These are phyloP conservation scores for Vicia villosa DNA, from an alignment of 306 rosid genomes.

Conservation along the genomic window DNA sequence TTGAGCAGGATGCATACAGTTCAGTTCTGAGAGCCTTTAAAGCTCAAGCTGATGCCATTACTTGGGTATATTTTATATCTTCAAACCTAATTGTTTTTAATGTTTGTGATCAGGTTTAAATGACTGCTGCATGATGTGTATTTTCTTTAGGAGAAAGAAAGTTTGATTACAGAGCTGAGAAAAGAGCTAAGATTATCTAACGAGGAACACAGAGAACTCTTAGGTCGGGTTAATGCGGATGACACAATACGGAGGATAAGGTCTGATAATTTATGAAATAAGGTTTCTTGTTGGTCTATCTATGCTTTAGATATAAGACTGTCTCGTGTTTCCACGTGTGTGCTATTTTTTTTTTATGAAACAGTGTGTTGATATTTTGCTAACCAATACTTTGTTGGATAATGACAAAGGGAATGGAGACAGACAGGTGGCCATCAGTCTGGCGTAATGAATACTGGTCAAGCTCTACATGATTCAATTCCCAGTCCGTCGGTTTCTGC, in stretches of 20 bases:
- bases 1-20: conserved; percentile 98
- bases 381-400: conserved; percentile 43
- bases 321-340: conserved; percentile 24
- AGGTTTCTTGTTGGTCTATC: conserved; percentile 36
- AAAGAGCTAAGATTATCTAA: conserved; percentile 88
- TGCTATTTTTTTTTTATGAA: background rate
- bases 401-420: conserved; percentile 87
- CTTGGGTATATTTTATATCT: conserved; percentile 79
- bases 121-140: conserved; percentile 54
- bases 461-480: conserved; percentile 72
- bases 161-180: conserved; percentile 86
- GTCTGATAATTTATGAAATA: conserved; percentile 49
- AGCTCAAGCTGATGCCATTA: conserved; percentile 98
- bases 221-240: conserved; percentile 90
- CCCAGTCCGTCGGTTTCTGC: conserved; percentile 91
- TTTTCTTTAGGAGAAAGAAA: conserved; percentile 93
- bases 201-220: conserved; percentile 95
- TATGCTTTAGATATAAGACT: conserved; percentile 20
- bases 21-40: conserved; percentile 97
- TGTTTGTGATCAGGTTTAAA: conserved; percentile 58
- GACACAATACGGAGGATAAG: conserved; percentile 84
- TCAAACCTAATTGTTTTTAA: conserved; percentile 39
- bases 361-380: conserved; percentile 34
- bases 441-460: conserved; percentile 60
- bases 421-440: conserved; percentile 80